These are phyloP conservation scores for Aspergillus saccharolyticus DNA, from an alignment of 495 filamentous ascomycete genomes.

Conservation along the genomic window DNA sequence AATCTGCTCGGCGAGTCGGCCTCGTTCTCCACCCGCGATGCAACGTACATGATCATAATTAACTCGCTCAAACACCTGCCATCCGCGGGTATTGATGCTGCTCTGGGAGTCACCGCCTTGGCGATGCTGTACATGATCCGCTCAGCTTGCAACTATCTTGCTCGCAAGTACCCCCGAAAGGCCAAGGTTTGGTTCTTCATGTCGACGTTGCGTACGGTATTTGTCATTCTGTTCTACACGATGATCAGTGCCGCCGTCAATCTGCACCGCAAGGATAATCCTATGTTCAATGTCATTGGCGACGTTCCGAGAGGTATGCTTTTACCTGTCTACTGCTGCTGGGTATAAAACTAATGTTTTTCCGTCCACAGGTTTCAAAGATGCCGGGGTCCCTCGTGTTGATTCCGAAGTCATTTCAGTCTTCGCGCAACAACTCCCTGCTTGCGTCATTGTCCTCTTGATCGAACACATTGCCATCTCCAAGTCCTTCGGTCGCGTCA, in stretches of 20 bases:
- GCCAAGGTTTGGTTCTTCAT: constrained; percentile 82
- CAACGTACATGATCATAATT: constrained; percentile 84
- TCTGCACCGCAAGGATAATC: constrained; percentile 44
- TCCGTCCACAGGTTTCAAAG: constrained; percentile 57
- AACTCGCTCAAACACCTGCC: constrained; percentile 76
- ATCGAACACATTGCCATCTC: constrained; percentile 98
- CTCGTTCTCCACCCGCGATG: constrained; percentile 63
- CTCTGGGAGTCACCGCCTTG: constrained; percentile 83
- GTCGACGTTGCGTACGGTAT: constrained; percentile 82
- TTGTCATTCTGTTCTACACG: constrained; percentile 90
- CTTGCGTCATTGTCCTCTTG: constrained; percentile 83
- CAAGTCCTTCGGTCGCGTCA: constrained; percentile 93
- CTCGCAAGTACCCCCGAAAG: constrained; percentile 62
- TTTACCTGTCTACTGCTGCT: background rate
- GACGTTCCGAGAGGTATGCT: constrained; percentile 59
- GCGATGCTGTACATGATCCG: constrained; percentile 80
- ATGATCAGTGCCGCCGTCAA: constrained; percentile 87
- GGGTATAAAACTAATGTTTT: constrained; percentile 25
- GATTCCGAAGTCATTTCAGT: constrained; percentile 56
- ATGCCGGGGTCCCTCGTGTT: constrained; percentile 72
- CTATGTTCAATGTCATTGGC: constrained; percentile 62
- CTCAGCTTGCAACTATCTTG: constrained; percentile 57
- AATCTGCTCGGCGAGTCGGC: constrained; percentile 77
- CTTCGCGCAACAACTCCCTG: constrained; percentile 63
- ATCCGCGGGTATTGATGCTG: constrained; percentile 67